Percentiles rank a stretch among this genome's conserved stretches.
These are phyloP conservation scores for Rhizopus delemar DNA, from an alignment of 371 early-diverging fungal genomes.

Conservation along the genomic window DNA sequence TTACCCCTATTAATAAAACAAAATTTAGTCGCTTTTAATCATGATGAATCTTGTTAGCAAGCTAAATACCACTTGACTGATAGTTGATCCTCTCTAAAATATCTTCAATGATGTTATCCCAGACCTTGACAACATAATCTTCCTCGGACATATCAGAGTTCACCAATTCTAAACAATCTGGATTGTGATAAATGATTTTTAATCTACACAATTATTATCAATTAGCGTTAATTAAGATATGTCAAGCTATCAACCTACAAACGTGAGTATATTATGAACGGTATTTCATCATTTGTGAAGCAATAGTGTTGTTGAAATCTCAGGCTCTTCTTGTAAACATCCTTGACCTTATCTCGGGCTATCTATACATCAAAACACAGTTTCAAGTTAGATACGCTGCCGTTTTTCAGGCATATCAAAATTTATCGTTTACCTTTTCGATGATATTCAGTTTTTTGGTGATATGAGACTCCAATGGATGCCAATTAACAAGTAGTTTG, in stretches of 20 bases:
- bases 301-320: neutral
- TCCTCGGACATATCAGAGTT: neutral
- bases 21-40: slow-evolving; percentile 1
- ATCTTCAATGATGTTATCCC: neutral
- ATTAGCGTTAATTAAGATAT: slow-evolving; percentile 3
- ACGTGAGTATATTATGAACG: neutral
- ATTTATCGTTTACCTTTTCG: slow-evolving; percentile 1
- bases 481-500: neutral
- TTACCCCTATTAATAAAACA: slow-evolving; percentile 7
- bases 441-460: slow-evolving; percentile 1
- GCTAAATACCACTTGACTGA: slow-evolving; percentile 4
- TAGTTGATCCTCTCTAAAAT: slow-evolving; percentile 5
- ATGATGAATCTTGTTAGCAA: slow-evolving; percentile 2
- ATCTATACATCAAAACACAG: slow-evolving; percentile 1
- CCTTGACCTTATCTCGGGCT: neutral
- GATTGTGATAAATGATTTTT: neutral
- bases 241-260: slow-evolving; percentile 8
- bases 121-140: slow-evolving; percentile 1
- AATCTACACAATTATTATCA: slow-evolving; percentile 9
- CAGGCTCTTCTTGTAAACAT: slow-evolving; percentile 4
- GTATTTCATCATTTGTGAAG: neutral
- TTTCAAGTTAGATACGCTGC: slow-evolving; percentile 1
- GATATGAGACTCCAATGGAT: neutral
- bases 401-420: too few species aligned
- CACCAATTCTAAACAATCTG: neutral